Percentiles rank a stretch among this genome's conserved stretches.
These are phyloP conservation scores for Strobilomyces echinocephalus DNA, from an alignment of 768 basidiomycete genomes.

Conservation along the genomic window DNA sequence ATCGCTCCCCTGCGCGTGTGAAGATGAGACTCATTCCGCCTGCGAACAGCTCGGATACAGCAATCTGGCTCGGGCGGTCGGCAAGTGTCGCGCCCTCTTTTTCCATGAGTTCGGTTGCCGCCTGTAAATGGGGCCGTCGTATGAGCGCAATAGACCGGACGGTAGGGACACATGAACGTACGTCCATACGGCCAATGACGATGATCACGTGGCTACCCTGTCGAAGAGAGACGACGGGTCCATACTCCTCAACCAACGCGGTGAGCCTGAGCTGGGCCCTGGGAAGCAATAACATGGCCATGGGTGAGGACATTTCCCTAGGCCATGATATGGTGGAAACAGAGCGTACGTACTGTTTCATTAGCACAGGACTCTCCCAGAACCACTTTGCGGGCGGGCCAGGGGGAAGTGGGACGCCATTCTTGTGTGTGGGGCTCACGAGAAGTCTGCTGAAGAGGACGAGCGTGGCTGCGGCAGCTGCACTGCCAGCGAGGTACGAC, in stretches of 20 bases:
- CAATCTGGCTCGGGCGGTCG: slow-evolving; percentile 48
- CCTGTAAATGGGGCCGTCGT: slow-evolving; percentile 28
- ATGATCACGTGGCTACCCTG: slow-evolving; percentile 34
- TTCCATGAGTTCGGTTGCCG: slow-evolving; percentile 59
- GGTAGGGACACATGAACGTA: background rate
- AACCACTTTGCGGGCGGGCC: background rate
- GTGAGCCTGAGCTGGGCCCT: no score
- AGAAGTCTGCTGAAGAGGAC: no score
- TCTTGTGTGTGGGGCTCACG: background rate
- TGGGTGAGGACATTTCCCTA: no score
- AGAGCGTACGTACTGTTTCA: no score
- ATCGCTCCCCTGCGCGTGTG: slow-evolving; percentile 41
- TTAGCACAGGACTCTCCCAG: no score
- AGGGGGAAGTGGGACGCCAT: no score
- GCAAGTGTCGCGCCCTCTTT: slow-evolving; percentile 46
- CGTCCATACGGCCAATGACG: slow-evolving; percentile 21
- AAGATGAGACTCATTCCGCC: slow-evolving; percentile 50
- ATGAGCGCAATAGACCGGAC: no score
- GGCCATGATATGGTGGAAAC: background rate
- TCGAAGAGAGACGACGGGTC: slow-evolving; percentile 30
- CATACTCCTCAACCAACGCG: no score
- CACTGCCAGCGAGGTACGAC: no score
- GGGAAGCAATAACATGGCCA: no score
- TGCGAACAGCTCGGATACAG: slow-evolving; percentile 49
- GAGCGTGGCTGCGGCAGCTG: no score